phyloP scores from a whole-genome alignment of 495 filamentous ascomycete species.

The Cercophora samala region DNA sequence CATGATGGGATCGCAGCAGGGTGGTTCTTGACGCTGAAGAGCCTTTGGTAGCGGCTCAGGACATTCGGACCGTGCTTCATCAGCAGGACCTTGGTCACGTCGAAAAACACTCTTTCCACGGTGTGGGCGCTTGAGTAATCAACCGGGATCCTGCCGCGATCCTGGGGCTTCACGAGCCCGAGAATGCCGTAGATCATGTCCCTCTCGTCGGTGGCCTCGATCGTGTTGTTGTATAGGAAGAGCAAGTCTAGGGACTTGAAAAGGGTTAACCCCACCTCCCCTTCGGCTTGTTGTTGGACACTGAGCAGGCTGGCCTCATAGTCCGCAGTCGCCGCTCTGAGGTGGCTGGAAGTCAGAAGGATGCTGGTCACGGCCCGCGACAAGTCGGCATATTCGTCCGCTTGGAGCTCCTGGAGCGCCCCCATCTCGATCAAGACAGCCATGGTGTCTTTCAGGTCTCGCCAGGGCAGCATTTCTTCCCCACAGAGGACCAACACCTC shows the following conservation, averaged over 20 bases:
- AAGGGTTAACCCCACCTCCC: constrained; percentile 7
- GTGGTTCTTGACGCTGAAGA: background rate
- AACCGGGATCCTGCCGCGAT: constrained; percentile 16
- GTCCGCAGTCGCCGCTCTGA: constrained; percentile 3
- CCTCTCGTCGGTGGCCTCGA: constrained; percentile 15
- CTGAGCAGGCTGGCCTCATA: background rate
- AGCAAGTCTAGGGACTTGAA: constrained; percentile 12
- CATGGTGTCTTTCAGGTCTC: constrained; percentile 13
- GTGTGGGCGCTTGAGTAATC: constrained; percentile 20
- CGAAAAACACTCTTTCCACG: constrained; percentile 54
- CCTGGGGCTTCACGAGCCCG: constrained; percentile 18
- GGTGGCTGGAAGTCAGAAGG: constrained; percentile 9
- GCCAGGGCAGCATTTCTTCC: constrained; percentile 5
- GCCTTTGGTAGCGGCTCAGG: constrained; percentile 7
- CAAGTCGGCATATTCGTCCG: background rate
- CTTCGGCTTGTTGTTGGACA: background rate
- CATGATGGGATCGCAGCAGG: constrained; percentile 8
- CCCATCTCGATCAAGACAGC: constrained; percentile 17
- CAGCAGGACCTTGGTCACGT: constrained; percentile 49
- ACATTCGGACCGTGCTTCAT: constrained; percentile 14
- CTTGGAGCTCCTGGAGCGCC: too few relatives aligned
- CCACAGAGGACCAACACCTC: background rate
- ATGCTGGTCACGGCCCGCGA: background rate
- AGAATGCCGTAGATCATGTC: constrained; percentile 28
- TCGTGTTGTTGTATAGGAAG: background rate